Conservation (phyloP, 2,329 filamentous ascomycete species). For the Pseudogymnoascus sp. region DNA sequence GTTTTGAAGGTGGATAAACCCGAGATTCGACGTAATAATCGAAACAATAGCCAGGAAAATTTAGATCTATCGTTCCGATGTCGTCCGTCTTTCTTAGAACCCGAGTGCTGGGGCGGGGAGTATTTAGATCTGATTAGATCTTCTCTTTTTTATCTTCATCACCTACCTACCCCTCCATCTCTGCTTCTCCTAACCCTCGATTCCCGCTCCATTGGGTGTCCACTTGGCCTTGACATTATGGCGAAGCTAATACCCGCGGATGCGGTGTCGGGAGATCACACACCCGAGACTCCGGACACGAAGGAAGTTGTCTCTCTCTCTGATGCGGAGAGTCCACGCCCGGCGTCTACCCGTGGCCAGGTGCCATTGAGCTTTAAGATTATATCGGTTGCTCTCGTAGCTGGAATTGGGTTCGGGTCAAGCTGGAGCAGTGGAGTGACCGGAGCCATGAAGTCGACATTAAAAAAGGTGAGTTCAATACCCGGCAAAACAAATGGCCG, state of each 20-base stretch:
- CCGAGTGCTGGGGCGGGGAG: not conserved
- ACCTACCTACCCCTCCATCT: not conserved
- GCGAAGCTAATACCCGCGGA: not conserved
- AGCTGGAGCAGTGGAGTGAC: constrained; percentile 57
- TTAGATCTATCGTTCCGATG: not conserved
- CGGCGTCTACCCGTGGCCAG: not conserved
- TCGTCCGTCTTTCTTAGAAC: not conserved
- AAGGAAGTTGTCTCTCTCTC: not conserved
- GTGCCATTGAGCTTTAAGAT: constrained; percentile 31
- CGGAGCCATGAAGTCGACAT: constrained; percentile 53
- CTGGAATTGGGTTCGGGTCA: constrained; percentile 52
- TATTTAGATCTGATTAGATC: constrained; percentile 1
- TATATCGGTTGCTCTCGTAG: constrained; percentile 44
- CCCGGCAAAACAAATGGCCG: constrained; percentile 1
- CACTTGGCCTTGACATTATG: not conserved
- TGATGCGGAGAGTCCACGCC: not conserved
- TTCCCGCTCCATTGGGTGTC: not conserved
- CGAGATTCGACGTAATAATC: not conserved
- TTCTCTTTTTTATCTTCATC: not conserved
- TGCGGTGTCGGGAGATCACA: not conserved
- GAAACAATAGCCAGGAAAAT: not conserved
- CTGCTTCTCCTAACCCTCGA: not conserved
- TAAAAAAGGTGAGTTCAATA: constrained; percentile 43
- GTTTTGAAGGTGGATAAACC: not conserved
- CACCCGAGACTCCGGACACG: not conserved